Percentiles rank a stretch among this genome's conserved stretches.
Evolutionary conservation across 108 stramenopile genomes (phyloP).

Genomic region (Parietichytrium sp.): DNA sequence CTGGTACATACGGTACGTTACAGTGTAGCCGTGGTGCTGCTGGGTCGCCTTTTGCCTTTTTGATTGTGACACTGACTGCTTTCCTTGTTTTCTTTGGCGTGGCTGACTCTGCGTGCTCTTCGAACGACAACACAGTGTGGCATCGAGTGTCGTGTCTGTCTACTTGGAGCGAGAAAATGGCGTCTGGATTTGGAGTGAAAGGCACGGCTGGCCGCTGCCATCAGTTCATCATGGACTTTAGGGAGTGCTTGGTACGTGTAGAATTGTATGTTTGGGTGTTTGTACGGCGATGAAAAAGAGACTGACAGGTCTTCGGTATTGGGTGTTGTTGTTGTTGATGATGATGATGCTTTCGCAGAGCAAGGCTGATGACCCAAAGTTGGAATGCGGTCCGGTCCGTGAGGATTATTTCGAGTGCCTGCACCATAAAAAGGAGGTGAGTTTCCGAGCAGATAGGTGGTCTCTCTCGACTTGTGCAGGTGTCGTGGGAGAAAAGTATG

Average conservation of each 20-base stretch:
- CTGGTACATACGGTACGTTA: too few species aligned
- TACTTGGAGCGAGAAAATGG: background rate
- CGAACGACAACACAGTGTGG: too few species aligned
- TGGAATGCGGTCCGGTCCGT: background rate
- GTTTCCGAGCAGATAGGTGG: too few species aligned
- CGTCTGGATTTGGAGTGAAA: slow-evolving; percentile 22
- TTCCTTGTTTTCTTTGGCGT: too few species aligned
- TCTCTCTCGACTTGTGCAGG: too few species aligned
- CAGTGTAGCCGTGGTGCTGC: too few species aligned
- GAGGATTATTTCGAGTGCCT: slow-evolving; percentile 37
- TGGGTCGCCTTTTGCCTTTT: too few species aligned
- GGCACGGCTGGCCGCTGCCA: background rate
- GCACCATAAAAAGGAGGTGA: slow-evolving; percentile 38
- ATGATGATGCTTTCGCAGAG: background rate
- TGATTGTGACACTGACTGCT: too few species aligned
- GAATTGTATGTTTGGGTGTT: background rate
- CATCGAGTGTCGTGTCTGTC: too few species aligned
- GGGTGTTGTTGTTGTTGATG: background rate
- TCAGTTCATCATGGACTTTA: background rate
- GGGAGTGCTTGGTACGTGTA: slow-evolving; percentile 12
- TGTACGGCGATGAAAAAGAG: background rate
- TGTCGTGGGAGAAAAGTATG: too few species aligned
- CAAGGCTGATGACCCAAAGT: background rate
- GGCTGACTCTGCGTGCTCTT: too few species aligned
- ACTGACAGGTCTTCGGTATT: background rate